Conservation (phyloP, 1,284 basidiomycete genomes). For the Malassezia obtusa region DNA sequence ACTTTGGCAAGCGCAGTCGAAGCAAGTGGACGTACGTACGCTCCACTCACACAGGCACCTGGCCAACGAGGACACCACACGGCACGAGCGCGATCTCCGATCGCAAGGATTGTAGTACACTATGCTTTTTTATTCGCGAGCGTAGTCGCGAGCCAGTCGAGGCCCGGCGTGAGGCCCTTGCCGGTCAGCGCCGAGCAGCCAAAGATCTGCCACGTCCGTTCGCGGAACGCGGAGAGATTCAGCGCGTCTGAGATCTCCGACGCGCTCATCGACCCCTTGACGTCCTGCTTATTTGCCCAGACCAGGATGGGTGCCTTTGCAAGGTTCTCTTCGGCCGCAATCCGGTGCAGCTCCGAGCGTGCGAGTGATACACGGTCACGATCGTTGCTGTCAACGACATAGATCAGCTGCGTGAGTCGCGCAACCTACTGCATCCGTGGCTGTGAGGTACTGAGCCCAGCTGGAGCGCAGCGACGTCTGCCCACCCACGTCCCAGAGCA, state of each 20-base stretch:
- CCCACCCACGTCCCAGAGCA: conserved; percentile 52
- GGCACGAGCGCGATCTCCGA: conserved; percentile 60
- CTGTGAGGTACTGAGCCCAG: conserved; percentile 51
- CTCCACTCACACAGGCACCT: conserved; percentile 55
- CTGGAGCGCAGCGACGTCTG: conserved; percentile 50
- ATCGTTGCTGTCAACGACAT: conserved; percentile 54
- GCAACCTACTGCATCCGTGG: conserved; percentile 47
- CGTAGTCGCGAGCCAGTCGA: conserved; percentile 39
- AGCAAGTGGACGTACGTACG: conserved; percentile 65
- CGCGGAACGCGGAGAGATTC: conserved; percentile 51
- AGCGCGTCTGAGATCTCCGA: conserved; percentile 52
- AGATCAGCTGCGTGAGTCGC: conserved; percentile 41
- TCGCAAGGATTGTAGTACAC: conserved; percentile 49
- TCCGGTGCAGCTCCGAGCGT: conserved; percentile 50
- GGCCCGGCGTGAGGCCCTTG: conserved; percentile 38
- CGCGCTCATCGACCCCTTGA: conserved; percentile 49
- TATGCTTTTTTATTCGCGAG: conserved; percentile 1
- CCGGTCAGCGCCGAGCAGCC: conserved; percentile 52
- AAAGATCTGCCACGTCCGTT: conserved; percentile 54
- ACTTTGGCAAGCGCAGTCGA: conserved; percentile 84
- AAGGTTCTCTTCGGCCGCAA: conserved; percentile 47
- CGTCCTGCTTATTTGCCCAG: conserved; percentile 54
- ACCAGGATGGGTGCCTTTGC: conserved; percentile 50
- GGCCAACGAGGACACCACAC: conserved; percentile 82
- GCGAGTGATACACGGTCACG: conserved; percentile 50